Percentiles rank a stretch among this genome's conserved stretches.
phyloP scores from a whole-genome alignment of 2,329 filamentous ascomycete species.

The Clonostachys chloroleuca region DNA sequence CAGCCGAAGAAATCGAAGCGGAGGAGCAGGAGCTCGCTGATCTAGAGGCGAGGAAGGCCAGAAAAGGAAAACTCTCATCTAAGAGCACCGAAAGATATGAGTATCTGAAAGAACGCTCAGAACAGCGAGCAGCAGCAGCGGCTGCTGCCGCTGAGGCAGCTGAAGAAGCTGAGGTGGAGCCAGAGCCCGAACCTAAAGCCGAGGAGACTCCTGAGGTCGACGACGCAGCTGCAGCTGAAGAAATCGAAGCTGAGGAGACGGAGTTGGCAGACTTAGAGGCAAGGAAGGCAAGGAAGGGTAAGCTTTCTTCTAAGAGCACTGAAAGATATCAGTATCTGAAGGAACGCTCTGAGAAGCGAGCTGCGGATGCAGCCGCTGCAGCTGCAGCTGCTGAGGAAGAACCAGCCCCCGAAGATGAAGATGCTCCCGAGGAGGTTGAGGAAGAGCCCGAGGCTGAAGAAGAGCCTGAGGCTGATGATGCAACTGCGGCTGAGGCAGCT shows the following conservation, averaged over 20 bases:
- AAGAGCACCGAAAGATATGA: constrained; percentile 8
- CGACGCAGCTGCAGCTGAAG: constrained; percentile 5
- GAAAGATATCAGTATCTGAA: constrained; percentile 17
- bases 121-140: constrained; percentile 16
- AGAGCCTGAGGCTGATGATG: constrained; percentile 13
- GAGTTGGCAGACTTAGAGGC: constrained; percentile 16
- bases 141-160: constrained; percentile 25
- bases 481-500: constrained; percentile 8
- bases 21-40: constrained; percentile 19
- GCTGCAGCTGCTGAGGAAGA: constrained; percentile 16
- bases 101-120: constrained; percentile 10
- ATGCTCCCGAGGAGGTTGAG: neutral
- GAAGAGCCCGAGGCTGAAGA: neutral
- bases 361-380: constrained; percentile 17
- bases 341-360: constrained; percentile 10
- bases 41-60: constrained; percentile 17
- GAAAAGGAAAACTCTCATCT: constrained; percentile 25
- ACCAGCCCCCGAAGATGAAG: neutral
- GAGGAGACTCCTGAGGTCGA: constrained; percentile 12
- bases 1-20: constrained; percentile 11
- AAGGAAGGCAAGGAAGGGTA: constrained; percentile 19
- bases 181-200: neutral
- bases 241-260: constrained; percentile 10
- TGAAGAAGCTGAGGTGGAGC: constrained; percentile 12
- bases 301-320: constrained; percentile 10